Percentiles rank a stretch among this genome's conserved stretches.
phyloP scores from a whole-genome alignment of 1,284 basidiomycete species.

The Ganoderma multipileum region DNA sequence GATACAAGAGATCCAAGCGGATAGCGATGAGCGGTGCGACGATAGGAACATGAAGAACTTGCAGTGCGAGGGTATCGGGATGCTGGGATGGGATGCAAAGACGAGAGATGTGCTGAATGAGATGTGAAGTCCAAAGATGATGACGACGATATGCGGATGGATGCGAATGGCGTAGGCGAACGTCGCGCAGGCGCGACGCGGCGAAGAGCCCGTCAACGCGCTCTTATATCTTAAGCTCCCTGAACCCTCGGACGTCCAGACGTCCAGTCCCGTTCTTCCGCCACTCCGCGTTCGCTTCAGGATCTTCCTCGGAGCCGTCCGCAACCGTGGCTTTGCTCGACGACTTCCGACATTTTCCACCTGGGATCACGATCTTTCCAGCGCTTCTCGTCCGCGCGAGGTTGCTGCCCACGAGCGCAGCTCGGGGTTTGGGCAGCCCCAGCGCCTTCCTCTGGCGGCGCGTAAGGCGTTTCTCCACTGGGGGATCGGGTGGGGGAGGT shows the following conservation, averaged over 20 bases:
- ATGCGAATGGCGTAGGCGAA: constrained; percentile 17
- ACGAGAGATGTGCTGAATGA: constrained; percentile 12
- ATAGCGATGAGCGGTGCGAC: constrained; percentile 18
- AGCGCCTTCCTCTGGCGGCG: constrained; percentile 70
- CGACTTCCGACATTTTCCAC: constrained; percentile 49
- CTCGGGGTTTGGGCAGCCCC: constrained; percentile 62
- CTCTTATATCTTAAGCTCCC: constrained; percentile 76
- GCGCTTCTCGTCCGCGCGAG: constrained; percentile 41
- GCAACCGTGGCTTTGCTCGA: constrained; percentile 37
- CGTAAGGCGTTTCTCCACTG: constrained; percentile 52
- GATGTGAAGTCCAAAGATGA: constrained; percentile 20
- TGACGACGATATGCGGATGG: constrained; percentile 21
- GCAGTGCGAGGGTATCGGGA: constrained; percentile 19
- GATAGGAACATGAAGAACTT: constrained; percentile 18
- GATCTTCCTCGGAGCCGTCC: constrained; percentile 37
- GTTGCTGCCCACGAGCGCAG: constrained; percentile 38
- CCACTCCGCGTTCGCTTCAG: constrained; percentile 64
- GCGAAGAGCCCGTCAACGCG: constrained; percentile 25
- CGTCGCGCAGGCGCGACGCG: constrained; percentile 13
- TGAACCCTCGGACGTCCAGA: constrained; percentile 80
- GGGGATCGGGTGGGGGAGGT: constrained; percentile 42
- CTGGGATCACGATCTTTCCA: constrained; percentile 65
- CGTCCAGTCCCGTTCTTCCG: constrained; percentile 74
- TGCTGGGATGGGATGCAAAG: constrained; percentile 14
- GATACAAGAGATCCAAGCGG: constrained; percentile 21